Base-by-base conservation (phyloP, 352 stramenopile species). In the Phytophthora boehmeriae region DNA sequence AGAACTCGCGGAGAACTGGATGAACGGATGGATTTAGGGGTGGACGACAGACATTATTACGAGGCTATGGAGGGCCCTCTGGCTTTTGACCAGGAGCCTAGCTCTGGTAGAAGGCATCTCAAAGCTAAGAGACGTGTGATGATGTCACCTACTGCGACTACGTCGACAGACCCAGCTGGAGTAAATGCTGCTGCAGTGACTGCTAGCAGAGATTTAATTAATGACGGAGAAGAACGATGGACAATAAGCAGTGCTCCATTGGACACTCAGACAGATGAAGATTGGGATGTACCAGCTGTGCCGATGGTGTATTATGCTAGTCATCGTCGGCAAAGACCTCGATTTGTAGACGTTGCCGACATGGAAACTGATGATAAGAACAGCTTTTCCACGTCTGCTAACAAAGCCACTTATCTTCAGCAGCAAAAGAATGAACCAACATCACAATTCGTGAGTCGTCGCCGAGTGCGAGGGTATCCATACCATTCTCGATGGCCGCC, bases 301-400 rank as follows among this genome's bases (percentile, higher is more conserved):
- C 60, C 66, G 17, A 49, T 47, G 58, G 38, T 60, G 43, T 55
- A 65, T n/a, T 68, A 64, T 47, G 38, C 47, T 36, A 9, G 19
- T 36, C 20, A 32, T 27, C 44, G 20, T 28, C 52, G 43, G 20
- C 52, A 74, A 43, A 59, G 39, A 5, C 49, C 64, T 34, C 55
- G 60, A 53, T 77, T 65, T 46, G 13, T 47, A 27, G 35, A 64
- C n/a, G 35, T 49, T 22, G 35, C 43, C 1, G 56, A 74, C 22
- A 14, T 67, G 11, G 60, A 71, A 13, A 30, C 43, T 6, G 56
- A 75, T 35, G 68, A 77, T n/a, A 77, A 64, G 57, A 65, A n/a
- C 4, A 53, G 70, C 0, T 70, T 76, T 53, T 45, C 45, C 13
- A 10, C 28, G 19, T 10, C 47, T 13, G n/a, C 6, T 27, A 44